Conservation (phyloP, 2,329 filamentous ascomycete species). For the Pseudocercospora vitis region DNA sequence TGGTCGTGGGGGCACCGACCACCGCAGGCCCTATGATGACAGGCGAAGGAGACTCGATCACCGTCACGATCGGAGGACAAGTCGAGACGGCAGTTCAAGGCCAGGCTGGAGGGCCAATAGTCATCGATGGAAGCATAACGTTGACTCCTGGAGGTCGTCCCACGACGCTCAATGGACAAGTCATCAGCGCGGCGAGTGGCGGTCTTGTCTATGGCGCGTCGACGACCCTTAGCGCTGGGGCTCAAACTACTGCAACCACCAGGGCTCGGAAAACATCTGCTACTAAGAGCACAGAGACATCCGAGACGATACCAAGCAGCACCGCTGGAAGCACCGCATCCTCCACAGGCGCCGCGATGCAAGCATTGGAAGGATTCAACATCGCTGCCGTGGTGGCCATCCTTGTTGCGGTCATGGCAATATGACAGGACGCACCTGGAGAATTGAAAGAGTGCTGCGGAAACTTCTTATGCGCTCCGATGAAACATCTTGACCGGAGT, state of each 20-base stretch:
- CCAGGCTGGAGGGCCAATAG: conserved; percentile 16
- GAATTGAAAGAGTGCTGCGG: no score
- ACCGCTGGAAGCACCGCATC: background rate
- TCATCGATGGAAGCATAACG: conserved; percentile 16
- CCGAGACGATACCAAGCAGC: background rate
- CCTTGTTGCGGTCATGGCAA: conserved; percentile 4
- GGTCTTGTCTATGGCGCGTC: conserved; percentile 8
- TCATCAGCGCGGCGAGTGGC: conserved; percentile 22
- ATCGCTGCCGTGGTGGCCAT: conserved; percentile 6
- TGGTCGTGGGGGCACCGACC: conserved; percentile 3
- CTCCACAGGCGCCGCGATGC: background rate
- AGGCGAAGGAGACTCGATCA: conserved; percentile 6
- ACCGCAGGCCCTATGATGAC: background rate
- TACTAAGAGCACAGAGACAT: background rate
- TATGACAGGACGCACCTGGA: no score
- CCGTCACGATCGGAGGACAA: conserved; percentile 16
- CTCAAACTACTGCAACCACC: conserved; percentile 1
- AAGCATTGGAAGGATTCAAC: conserved; percentile 10
- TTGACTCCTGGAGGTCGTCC: conserved; percentile 22
- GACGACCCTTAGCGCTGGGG: conserved; percentile 8
- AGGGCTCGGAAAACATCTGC: background rate
- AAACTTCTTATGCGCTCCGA: no score
- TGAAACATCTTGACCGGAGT: no score
- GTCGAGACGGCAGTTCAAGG: conserved; percentile 19
- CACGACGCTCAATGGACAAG: conserved; percentile 19